phyloP scores from a whole-genome alignment of 495 filamentous ascomycete species.

The Xylaria palmicola region DNA sequence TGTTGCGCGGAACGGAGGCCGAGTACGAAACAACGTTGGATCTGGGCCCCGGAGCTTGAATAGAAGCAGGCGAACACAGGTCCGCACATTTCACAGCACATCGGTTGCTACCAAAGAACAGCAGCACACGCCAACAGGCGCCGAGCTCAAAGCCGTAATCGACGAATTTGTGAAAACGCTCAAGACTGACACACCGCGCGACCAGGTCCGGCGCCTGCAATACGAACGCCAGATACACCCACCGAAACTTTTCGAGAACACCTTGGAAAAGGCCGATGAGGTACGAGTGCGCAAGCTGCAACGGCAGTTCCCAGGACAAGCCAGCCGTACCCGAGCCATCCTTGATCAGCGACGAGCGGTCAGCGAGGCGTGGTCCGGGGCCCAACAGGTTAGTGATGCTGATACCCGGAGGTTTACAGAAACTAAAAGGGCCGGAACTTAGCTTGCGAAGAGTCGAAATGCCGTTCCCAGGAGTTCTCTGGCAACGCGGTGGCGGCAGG shows the following conservation, averaged over 20 bases:
- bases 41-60: background rate
- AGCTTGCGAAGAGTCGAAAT: background rate
- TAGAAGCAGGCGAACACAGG: background rate
- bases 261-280: background rate
- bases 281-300: background rate
- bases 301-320: background rate
- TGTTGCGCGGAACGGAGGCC: background rate
- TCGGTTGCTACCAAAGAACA: background rate
- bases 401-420: too few species aligned
- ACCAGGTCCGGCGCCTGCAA: conserved; percentile 14
- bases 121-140: background rate
- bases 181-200: conserved; percentile 7
- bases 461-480: too few species aligned
- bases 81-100: conserved; percentile 20
- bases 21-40: background rate
- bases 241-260: background rate
- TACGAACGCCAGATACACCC: conserved; percentile 8
- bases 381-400: too few species aligned
- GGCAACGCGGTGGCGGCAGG: too few species aligned
- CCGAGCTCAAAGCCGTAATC: conserved; percentile 15
- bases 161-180: conserved; percentile 20
- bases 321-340: background rate
- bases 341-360: background rate
- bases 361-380: too few species aligned
- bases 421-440: background rate